Conservation (phyloP, 306 rosid species). For the Clitoria ternatea region DNA sequence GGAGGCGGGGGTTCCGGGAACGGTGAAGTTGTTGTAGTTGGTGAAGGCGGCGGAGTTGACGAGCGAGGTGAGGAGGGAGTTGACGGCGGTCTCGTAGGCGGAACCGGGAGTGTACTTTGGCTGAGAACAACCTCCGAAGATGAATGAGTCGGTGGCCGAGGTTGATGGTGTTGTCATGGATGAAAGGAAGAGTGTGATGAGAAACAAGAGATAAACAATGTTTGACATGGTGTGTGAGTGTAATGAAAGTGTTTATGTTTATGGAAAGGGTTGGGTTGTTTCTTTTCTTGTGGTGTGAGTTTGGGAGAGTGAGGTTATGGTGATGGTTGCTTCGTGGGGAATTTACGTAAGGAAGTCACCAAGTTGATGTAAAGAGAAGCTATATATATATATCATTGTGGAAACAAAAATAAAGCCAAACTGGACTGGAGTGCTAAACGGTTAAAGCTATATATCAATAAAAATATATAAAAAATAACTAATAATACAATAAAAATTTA, state of each 20-base stretch:
- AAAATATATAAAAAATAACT: too few relatives aligned
- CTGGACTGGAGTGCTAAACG: not conserved
- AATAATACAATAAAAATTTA: too few relatives aligned
- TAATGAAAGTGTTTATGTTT: not conserved
- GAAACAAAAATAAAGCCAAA: not conserved
- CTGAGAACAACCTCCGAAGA: constrained; percentile 81
- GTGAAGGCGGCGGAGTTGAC: constrained; percentile 63
- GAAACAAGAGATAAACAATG: constrained; percentile 5
- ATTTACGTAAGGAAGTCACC: constrained; percentile 46
- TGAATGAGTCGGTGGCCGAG: constrained; percentile 40
- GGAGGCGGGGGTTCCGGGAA: constrained; percentile 17
- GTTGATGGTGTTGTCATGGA: constrained; percentile 33
- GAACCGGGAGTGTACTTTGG: constrained; percentile 54
- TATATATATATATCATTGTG: constrained; percentile 21
- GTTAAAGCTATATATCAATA: too few relatives aligned
- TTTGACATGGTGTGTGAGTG: not conserved
- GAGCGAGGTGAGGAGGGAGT: constrained; percentile 68
- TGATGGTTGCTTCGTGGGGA: constrained; percentile 44
- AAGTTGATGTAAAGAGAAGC: constrained; percentile 18
- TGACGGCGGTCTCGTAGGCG: constrained; percentile 47
- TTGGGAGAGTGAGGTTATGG: not conserved
- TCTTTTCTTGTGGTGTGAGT: not conserved
- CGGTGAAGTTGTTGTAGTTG: constrained; percentile 69
- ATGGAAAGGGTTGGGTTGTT: not conserved
- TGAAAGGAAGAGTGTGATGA: constrained; percentile 26